Evolutionary conservation across 352 stramenopile species (phyloP), one percentile per base, ranked within the genome.

Genomic region (Phytopythium chamaehyphon): DNA sequence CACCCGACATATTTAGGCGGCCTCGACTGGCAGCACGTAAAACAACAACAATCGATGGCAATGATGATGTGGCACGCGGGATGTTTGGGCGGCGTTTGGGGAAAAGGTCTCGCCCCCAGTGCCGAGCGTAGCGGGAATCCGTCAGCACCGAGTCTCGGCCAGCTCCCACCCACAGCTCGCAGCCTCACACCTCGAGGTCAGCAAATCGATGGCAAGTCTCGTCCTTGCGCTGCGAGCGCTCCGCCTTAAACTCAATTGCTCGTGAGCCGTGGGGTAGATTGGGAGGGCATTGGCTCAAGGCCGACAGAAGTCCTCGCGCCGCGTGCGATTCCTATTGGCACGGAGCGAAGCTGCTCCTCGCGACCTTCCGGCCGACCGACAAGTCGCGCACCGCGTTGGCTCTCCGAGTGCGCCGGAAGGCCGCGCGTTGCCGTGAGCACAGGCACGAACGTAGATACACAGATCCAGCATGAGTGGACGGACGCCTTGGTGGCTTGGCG

Each of bases 201-300:
- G 28, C 5, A 33, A 5, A 10, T 33, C 28, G n/a, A n/a, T n/a
- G n/a, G n/a, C n/a, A 33, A 33, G 28, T 33, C 28, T 33, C 28
- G 5, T 26, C 44, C 4, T 22, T 16, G 42, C 42, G 23, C 33
- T 15, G 23, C 19, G n/a, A 45, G 22, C 11, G 16, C 57, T 64
- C 57, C 4, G 57, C 40, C 57, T 64, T 60, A 64, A 64, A 64
- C 57, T 64, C 57, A 64, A 54, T 16, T 16, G 54, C 19, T 51
- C 19, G 28, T 12, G 1, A 11, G 16, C 10, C 21, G 21, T 44
- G 26, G 2, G 40, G 15, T 22, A 2, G 16, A 6, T 19, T 21
- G 31, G 40, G 33, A 14, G 31, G 11, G 33, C 10, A n/a, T 26
- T 6, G 1, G 10, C 44, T n/a, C n/a, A 10, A 9, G 35, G 44